Base-by-base conservation (phyloP, 2,329 filamentous ascomycete species). In the Botrytis fabae region DNA sequence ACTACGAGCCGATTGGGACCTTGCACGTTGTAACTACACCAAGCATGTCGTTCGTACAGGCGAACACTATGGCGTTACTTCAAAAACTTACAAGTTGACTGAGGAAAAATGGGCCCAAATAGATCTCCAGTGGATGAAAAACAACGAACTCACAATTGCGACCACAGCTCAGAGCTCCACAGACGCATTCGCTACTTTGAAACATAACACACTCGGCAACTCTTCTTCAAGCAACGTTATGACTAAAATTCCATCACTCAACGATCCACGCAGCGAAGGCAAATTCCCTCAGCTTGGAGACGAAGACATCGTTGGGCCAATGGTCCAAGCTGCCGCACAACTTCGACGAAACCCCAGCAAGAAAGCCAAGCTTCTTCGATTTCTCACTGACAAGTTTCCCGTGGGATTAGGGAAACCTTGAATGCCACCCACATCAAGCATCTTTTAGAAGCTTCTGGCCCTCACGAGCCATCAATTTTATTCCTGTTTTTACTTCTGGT, bases 231-330 rank as follows among this genome's bases (percentile, higher is more conserved):
- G 70, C 48, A 84, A 87, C 73, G 84, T 90, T 44, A 85, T 91
- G 60, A 88, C 88, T 74, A 89, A 88, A 73, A 89, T 94, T 76
- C 92, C 92, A 0, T 86, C 88, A 40, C 88, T 95, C 77, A 85
- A 91, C 75, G 90, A 93, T 80, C 86, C 91, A 72, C 82, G 86
- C 81, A 83, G 85, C 80, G 87, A 92, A 75, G 92, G 92, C 80
- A 97, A 98, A 82, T 98, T 97, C 79, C 94, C 94, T 38, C 90
- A 91, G 78, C 88, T 95, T 46, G 94, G 94, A 70, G 94, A 97
- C 79, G 92, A 95, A 78, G 95, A 97, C 81, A 97, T 98, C 80
- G 94, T 98, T 62, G 95, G 95, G 1, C 95, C 95, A 10, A 97
- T 98, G 95, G 80, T 80, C 2, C 78, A 80, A 74, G 77, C 80